Evolutionary conservation across 164 flowering plant genomes (phyloP).

Genomic region (Tetracentron sinense): DNA sequence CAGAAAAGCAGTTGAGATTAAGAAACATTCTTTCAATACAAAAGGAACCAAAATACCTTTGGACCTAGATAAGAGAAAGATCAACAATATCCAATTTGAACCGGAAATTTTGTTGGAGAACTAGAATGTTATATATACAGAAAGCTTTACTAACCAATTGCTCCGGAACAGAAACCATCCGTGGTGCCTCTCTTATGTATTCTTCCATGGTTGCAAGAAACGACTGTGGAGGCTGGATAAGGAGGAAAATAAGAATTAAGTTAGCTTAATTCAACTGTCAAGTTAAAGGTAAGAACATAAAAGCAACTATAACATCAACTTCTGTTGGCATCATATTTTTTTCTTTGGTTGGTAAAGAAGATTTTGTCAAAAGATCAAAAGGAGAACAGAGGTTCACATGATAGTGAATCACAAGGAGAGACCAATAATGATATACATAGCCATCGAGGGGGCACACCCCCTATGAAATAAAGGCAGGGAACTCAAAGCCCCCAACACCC

Average conservation of each 20-base stretch:
- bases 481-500: too few species aligned
- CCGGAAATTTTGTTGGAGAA: background rate
- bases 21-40: background rate
- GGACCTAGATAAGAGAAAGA: background rate
- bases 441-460: too few species aligned
- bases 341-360: too few species aligned
- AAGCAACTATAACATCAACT: background rate
- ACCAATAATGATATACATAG: too few species aligned
- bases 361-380: too few species aligned
- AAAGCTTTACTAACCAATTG: slow-evolving; percentile 60
- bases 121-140: background rate
- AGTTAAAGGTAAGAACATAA: background rate
- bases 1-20: background rate
- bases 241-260: background rate
- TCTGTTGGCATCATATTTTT: background rate
- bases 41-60: background rate
- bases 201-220: slow-evolving; percentile 98
- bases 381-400: too few species aligned
- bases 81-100: too few species aligned
- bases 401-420: too few species aligned
- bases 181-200: slow-evolving; percentile 94
- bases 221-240: slow-evolving; percentile 90
- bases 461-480: too few species aligned
- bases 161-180: slow-evolving; percentile 74
- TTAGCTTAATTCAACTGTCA: background rate